Evolutionary conservation across 116 monocot species (phyloP), one percentile per base, ranked within the genome.

Genomic region (Dioscorea cayenensis): DNA sequence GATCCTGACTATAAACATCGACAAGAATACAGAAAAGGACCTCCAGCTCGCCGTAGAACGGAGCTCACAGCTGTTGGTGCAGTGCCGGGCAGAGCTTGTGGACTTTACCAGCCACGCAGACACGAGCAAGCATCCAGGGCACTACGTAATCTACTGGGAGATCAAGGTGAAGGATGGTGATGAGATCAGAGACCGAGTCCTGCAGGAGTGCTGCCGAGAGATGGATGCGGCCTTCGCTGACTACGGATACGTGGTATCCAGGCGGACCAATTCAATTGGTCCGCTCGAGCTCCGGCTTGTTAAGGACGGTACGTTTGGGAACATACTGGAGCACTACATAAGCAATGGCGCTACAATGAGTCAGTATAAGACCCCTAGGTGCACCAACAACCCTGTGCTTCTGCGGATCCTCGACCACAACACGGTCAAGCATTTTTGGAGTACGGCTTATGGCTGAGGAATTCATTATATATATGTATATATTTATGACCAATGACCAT

Each of bases 121-220:
- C 37, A 21, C 67, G 14, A 29, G 63, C 2, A 9, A 21, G 17
- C 25, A 68, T 28, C 84, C 84, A 3, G 95, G 89, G 1, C 89
- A 95, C 83, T 95, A 91, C 77, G 78, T 89, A 19, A 71, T 95
- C 43, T 95, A 74, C 77, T 89, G 86, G 95, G 95, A 95, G 69
- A 22, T 91, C 7, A 79, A 76, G 13, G 79, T 87, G 5, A 80
- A 76, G 13, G 79, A 32, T 32, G 32, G 81, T 0, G 58, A 75
- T 22, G 65, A 48, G 0, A 43, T 43, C 43, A 75, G 20, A 10
- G 84, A 83, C 4, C 74, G 51, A 0, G 82, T 87, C 19, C 76
- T 95, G 14, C 17, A 28, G 9, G 68, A 74, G 16, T 89, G 95
- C 67, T 89, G 95, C 65, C 25, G 62, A 4, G 76, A 71, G 59